Percentiles rank a stretch among this genome's conserved stretches.
These are phyloP conservation scores for Suhomyces choctaworum DNA, from an alignment of 1,139 yeast genomes.

Conservation along the genomic window DNA sequence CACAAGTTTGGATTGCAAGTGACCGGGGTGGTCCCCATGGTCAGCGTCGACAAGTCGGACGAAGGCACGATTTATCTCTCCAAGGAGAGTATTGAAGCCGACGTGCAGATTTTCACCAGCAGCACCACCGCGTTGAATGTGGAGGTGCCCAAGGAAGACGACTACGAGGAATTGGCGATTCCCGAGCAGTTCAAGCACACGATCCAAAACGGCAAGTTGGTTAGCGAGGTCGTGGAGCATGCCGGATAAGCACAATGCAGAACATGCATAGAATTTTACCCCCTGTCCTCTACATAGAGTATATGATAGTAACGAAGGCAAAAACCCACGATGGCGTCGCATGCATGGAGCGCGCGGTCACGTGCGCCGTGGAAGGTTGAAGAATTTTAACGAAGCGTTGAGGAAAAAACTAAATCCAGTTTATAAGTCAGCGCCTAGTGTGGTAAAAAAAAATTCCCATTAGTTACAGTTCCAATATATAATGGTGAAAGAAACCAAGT, in stretches of 20 bases:
- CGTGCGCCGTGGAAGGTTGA: constrained; percentile 10
- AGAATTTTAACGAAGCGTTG: constrained; percentile 12
- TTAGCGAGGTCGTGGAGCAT: constrained; percentile 48
- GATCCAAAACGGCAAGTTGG: constrained; percentile 41
- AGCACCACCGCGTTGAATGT: constrained; percentile 83
- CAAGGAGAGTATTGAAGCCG: constrained; percentile 65
- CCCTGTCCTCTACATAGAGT: constrained; percentile 1
- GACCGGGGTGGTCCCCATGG: constrained; percentile 74
- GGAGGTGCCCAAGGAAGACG: constrained; percentile 69
- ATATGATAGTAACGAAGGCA: not conserved
- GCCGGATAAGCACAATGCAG: constrained; percentile 31
- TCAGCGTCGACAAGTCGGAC: constrained; percentile 85
- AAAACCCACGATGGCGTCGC: not conserved
- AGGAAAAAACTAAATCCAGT: constrained; percentile 4
- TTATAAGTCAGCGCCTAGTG: constrained; percentile 5
- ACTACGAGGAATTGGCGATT: constrained; percentile 71
- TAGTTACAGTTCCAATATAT: not conserved
- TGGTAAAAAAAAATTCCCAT: not conserved
- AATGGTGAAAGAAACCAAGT: constrained; percentile 90
- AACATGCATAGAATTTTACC: no score
- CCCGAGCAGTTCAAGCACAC: constrained; percentile 86
- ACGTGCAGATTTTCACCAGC: constrained; percentile 69
- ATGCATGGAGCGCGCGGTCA: constrained; percentile 8
- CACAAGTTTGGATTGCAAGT: constrained; percentile 82
- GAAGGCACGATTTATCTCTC: constrained; percentile 82